A percentile compares a stretch with the other conserved stretches of the same genome.
Conservation (phyloP, 2,329 filamentous ascomycete genomes). For the Sporothrix dimorphospora region DNA sequence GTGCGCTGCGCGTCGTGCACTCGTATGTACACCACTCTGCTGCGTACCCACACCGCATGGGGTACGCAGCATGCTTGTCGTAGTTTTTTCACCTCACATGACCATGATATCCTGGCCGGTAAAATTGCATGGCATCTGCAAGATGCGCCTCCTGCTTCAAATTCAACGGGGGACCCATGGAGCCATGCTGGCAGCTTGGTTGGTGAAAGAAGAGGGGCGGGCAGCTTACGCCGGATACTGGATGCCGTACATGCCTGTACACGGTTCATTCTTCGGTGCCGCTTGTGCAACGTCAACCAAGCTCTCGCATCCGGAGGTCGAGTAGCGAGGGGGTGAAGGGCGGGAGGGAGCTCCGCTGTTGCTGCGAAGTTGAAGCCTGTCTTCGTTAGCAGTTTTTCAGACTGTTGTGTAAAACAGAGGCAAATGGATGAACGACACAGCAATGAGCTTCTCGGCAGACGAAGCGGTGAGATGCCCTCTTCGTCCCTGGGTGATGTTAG, state of each 20-base stretch:
- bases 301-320: not conserved
- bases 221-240: constrained; percentile 1
- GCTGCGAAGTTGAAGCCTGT: not conserved
- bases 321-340: not conserved
- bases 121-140: constrained; percentile 25
- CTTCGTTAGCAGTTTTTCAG: not conserved
- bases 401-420: not conserved
- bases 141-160: constrained; percentile 1
- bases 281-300: not conserved
- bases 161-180: not conserved
- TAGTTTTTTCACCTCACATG: constrained; percentile 28
- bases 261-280: not conserved
- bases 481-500: too few species aligned
- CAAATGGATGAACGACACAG: not conserved
- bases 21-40: not conserved
- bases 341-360: not conserved
- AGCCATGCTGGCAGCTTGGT: not conserved
- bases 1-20: not conserved
- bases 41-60: not conserved
- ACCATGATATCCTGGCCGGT: constrained; percentile 22
- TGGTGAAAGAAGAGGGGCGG: not conserved
- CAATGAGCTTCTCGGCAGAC: not conserved
- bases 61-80: constrained; percentile 10
- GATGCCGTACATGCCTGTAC: not conserved
- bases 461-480: not conserved